Evolutionary conservation across 1,284 basidiomycete species (phyloP).

Genomic region (Hemileia vastatrix): DNA sequence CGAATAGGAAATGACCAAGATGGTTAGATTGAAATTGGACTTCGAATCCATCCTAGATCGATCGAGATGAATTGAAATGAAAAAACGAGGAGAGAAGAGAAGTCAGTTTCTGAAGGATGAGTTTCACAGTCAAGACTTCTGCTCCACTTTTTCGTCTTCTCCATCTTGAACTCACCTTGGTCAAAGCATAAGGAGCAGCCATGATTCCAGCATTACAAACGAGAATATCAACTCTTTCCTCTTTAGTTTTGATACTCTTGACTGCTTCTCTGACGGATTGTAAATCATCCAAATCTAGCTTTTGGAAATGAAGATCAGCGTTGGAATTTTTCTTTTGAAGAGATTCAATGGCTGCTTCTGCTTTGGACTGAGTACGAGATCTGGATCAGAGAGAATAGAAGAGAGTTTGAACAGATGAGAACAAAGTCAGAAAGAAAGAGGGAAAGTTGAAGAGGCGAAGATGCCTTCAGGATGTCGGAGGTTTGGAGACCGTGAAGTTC

Average conservation of each 20-base stretch:
- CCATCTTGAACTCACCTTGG: neutral
- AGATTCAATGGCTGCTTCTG: conserved; percentile 29
- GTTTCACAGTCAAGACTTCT: too few species aligned
- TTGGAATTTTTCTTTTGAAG: conserved; percentile 26
- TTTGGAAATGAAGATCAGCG: conserved; percentile 31
- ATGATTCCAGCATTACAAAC: conserved; percentile 34
- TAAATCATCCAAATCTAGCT: conserved; percentile 35
- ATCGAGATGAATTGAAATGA: neutral
- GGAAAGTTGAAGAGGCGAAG: too few species aligned
- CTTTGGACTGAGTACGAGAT: conserved; percentile 33
- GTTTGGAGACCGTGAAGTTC: too few species aligned
- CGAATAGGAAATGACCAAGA: conserved; percentile 23
- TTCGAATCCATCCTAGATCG: conserved; percentile 23
- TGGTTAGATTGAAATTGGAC: conserved; percentile 24
- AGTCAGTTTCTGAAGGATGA: neutral
- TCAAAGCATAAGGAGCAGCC: neutral
- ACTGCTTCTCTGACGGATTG: conserved; percentile 28
- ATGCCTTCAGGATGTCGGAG: too few species aligned
- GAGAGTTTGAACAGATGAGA: neutral
- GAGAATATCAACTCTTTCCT: conserved; percentile 33
- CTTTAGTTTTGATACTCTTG: conserved; percentile 25
- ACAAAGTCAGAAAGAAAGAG: too few species aligned
- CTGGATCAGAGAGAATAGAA: neutral
- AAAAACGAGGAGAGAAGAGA: neutral
- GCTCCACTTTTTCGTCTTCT: too few species aligned